Evolutionary conservation across 1,139 yeast genomes (phyloP), one percentile per base, ranked within the genome.

Genomic region (Trichomonascaceae sp.): DNA sequence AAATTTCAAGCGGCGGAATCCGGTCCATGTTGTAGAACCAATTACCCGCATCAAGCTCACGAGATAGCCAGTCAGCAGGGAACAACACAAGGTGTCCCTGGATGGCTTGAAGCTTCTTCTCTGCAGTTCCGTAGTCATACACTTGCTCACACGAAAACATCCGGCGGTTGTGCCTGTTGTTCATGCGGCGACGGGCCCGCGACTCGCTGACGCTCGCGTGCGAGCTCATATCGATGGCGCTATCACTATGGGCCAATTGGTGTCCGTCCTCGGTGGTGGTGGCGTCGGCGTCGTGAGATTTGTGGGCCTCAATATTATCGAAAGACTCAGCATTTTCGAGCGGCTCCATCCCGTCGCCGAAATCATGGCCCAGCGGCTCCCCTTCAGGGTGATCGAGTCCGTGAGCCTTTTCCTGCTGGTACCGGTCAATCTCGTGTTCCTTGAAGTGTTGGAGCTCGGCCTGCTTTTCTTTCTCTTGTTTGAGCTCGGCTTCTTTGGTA

Each of bases 21-120:
- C 93, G 74, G 53, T 89, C 99, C 35, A 93, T 77, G 46, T 78
- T 82, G 62, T 84, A 87, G 56, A 85, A 85, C 97, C 97, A 89
- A 51, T 92, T 89, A 16, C 82, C 89, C 42, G 54, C 48, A 37
- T 85, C 94, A 32, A 85, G 71, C 55, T 89, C 98, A 40, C 76
- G 71, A 48, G 72, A 64, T 33, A 92, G 66, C 98, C 98, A 92
- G 40, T 84, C 87, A 0, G 82, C 67, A 0, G 98, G 97, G 64
- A 87, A 89, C 17, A 77, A 52, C 3, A 92, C 97, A 48, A 92
- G 60, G 51, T 89, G 80, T 3, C 99, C 99, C 39, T 77, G 79
- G n/a, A 89, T 65, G 38, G 82, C 77, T 34, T 65, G 65, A 43
- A 89, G 62, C 30, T 85, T 62, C 42, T 76, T 62, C 46, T 78